These are phyloP conservation scores for Priceomyces melissophilus DNA, from an alignment of 805 yeast genomes.

Conservation along the genomic window DNA sequence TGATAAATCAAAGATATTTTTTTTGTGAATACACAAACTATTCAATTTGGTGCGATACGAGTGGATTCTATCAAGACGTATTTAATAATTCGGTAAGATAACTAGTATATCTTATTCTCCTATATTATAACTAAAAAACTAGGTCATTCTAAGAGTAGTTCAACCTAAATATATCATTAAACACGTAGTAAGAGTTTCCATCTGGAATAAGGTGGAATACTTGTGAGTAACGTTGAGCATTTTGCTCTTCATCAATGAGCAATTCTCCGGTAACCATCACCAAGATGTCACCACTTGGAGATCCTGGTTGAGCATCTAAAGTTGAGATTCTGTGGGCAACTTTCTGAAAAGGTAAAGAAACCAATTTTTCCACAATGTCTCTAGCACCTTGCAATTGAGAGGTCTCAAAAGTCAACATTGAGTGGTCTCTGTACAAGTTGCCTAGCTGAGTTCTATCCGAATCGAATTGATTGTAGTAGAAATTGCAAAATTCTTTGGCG, in stretches of 20 bases:
- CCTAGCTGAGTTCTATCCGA: constrained; percentile 89
- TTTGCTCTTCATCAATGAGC: constrained; percentile 88
- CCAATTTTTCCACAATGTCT: constrained; percentile 88
- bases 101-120: background rate
- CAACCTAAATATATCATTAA: constrained; percentile 95
- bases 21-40: background rate
- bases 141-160: constrained; percentile 57
- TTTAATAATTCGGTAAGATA: background rate
- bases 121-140: background rate
- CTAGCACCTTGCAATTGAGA: constrained; percentile 93
- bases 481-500: constrained; percentile 80
- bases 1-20: background rate
- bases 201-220: constrained; percentile 97
- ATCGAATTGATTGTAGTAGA: constrained; percentile 94
- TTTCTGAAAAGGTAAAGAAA: constrained; percentile 84
- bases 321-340: constrained; percentile 93
- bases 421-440: constrained; percentile 90
- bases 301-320: constrained; percentile 96
- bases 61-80: background rate
- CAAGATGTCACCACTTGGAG: constrained; percentile 86
- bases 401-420: constrained; percentile 96
- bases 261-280: constrained; percentile 98
- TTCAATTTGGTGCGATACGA: constrained; percentile 1
- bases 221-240: constrained; percentile 95
- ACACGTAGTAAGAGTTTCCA: constrained; percentile 84